Evolutionary conservation across 441 rosid species (phyloP).

Genomic region (Pelargonium myrrhifolium): DNA sequence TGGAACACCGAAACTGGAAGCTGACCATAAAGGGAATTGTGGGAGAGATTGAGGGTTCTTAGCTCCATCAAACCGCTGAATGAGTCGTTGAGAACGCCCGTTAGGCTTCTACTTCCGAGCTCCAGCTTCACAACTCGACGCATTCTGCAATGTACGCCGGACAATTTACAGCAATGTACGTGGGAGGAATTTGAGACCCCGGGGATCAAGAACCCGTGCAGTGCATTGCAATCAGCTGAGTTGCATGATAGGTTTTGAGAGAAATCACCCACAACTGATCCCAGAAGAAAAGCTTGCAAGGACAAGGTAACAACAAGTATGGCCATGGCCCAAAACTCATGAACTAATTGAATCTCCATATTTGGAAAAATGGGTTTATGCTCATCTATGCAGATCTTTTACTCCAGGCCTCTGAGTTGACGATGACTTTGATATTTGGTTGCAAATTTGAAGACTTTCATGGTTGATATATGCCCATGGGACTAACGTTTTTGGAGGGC

Average conservation of each 20-base stretch:
- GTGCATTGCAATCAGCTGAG: constrained; percentile 38
- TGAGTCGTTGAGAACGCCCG: constrained; percentile 22
- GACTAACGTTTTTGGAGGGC: too few species aligned
- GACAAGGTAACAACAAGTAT: too few species aligned
- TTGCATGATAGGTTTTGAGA: constrained; percentile 43
- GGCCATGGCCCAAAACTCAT: too few species aligned
- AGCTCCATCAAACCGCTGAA: constrained; percentile 28
- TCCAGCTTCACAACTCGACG: constrained; percentile 41
- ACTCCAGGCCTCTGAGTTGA: too few species aligned
- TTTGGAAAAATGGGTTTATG: too few species aligned
- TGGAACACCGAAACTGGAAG: constrained; percentile 46
- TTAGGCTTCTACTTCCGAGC: constrained; percentile 30
- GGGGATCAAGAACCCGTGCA: constrained; percentile 36
- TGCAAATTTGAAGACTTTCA: too few species aligned
- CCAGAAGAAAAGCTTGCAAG: too few species aligned
- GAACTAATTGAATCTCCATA: too few species aligned
- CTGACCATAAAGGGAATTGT: constrained; percentile 32
- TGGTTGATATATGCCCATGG: too few species aligned
- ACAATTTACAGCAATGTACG: constrained; percentile 53
- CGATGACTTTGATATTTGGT: too few species aligned
- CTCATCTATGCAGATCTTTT: too few species aligned
- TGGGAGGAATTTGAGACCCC: constrained; percentile 30
- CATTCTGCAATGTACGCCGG: constrained; percentile 48
- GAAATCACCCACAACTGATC: too few species aligned
- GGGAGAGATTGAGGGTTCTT: constrained; percentile 32